Percentiles rank a stretch among this genome's conserved stretches.
Conservation (phyloP, 768 basidiomycete species). For the Lactarius deliciosus region DNA sequence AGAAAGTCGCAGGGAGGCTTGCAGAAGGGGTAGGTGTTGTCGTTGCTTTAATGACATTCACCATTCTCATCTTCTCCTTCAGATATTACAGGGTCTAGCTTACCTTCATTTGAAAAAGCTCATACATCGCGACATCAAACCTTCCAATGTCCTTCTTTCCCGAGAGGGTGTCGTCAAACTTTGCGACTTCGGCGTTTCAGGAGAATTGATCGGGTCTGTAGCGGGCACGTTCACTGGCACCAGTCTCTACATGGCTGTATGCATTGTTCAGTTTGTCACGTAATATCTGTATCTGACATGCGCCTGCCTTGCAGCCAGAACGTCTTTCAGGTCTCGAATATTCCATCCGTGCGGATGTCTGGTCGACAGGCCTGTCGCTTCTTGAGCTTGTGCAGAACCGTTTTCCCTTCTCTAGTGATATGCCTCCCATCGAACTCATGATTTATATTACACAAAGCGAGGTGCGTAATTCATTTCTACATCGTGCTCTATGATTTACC, state of each 20-base stretch:
- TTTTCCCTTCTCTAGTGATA: conserved; percentile 91
- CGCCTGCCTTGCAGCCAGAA: conserved; percentile 64
- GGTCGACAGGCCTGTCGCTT: conserved; percentile 94
- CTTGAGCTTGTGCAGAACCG: conserved; percentile 92
- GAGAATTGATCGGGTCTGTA: conserved; percentile 85
- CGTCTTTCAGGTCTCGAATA: conserved; percentile 91
- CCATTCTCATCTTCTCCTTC: conserved; percentile 21
- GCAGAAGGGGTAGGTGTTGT: conserved; percentile 76
- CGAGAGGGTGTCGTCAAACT: conserved; percentile 88
- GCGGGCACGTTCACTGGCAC: conserved; percentile 98
- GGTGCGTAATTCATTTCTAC: conserved; percentile 42
- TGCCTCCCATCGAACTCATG: conserved; percentile 92
- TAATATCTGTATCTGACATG: conserved; percentile 24
- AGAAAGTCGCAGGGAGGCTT: conserved; percentile 86
- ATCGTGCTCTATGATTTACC: conserved; percentile 28
- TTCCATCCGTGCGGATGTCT: conserved; percentile 94
- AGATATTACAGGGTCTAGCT: conserved; percentile 89
- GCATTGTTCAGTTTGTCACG: conserved; percentile 38
- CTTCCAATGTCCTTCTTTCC: conserved; percentile 89
- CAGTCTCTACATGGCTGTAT: conserved; percentile 97
- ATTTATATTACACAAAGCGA: conserved; percentile 84
- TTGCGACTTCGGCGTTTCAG: conserved; percentile 96
- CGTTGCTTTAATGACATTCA: conserved; percentile 21
- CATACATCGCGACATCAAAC: conserved; percentile 96
- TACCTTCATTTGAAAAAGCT: conserved; percentile 91